phyloP scores from a whole-genome alignment of 2,329 filamentous ascomycete species.

The Alternaria alternata region DNA sequence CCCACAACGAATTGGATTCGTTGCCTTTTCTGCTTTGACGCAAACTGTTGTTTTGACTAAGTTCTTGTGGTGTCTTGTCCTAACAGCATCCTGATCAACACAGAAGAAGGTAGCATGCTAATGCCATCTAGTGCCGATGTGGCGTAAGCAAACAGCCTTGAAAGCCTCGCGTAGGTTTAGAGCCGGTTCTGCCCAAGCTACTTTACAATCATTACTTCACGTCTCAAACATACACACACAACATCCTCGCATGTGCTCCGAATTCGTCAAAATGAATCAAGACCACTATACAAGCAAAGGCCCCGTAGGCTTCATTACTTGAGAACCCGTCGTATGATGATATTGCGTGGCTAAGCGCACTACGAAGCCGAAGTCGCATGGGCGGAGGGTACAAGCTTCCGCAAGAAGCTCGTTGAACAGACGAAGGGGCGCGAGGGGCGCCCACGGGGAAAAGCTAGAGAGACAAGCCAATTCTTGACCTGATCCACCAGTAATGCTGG shows the following conservation, averaged over 20 bases:
- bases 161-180: background rate
- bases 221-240: background rate
- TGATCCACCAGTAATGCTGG: constrained; percentile 8
- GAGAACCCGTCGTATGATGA: background rate
- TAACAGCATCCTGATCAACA: background rate
- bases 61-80: background rate
- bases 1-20: constrained; percentile 9
- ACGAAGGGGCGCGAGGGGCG: background rate
- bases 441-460: background rate
- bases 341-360: background rate
- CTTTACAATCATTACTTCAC: background rate
- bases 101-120: background rate
- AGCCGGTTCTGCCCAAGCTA: background rate
- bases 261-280: background rate
- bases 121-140: background rate
- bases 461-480: background rate
- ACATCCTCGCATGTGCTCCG: background rate
- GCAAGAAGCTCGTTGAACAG: background rate
- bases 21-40: constrained; percentile 11
- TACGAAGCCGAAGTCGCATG: background rate
- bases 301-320: background rate
- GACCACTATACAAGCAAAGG: background rate
- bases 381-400: background rate
- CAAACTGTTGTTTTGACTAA: background rate
- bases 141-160: background rate